Evolutionary conservation across 495 filamentous ascomycete genomes (phyloP).

Genomic region (Penicillium desertorum): DNA sequence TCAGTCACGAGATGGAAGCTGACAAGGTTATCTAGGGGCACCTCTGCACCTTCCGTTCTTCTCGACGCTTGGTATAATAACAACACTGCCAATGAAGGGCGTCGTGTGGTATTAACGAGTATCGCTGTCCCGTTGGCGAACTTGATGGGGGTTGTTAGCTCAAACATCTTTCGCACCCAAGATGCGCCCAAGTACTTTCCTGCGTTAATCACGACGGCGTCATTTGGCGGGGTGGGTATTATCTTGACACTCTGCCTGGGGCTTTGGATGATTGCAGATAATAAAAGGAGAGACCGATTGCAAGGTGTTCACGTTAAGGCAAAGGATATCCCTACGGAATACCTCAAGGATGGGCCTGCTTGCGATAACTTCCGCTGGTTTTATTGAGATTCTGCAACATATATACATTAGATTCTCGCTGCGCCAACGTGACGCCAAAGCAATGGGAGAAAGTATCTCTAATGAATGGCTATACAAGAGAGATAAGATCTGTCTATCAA

Average conservation of each 20-base stretch:
- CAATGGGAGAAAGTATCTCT: too few relatives aligned
- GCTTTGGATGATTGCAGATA: conserved; percentile 67
- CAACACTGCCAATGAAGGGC: conserved; percentile 71
- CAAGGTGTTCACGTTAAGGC: conserved; percentile 60
- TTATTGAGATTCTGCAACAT: conserved; percentile 4
- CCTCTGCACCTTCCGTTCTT: conserved; percentile 50
- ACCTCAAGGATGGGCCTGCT: conserved; percentile 62
- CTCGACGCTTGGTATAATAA: conserved; percentile 68
- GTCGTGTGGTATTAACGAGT: conserved; percentile 64
- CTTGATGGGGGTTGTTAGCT: conserved; percentile 69
- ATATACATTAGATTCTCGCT: neutral
- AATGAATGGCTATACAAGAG: too few relatives aligned
- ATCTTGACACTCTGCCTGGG: conserved; percentile 58
- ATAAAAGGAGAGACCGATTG: conserved; percentile 58
- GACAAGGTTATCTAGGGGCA: conserved; percentile 33
- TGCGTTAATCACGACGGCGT: conserved; percentile 67
- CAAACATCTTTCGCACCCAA: conserved; percentile 66
- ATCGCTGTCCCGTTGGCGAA: conserved; percentile 72
- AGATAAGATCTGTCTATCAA: too few relatives aligned
- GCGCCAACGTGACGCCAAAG: too few relatives aligned
- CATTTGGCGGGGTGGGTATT: conserved; percentile 63
- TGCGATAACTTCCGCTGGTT: conserved; percentile 70
- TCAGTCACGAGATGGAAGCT: neutral
- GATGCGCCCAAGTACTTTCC: conserved; percentile 73
- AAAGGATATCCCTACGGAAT: conserved; percentile 64